Evolutionary conservation across 805 yeast genomes (phyloP), one percentile per base, ranked within the genome.

Genomic region (Candida manassasensis): DNA sequence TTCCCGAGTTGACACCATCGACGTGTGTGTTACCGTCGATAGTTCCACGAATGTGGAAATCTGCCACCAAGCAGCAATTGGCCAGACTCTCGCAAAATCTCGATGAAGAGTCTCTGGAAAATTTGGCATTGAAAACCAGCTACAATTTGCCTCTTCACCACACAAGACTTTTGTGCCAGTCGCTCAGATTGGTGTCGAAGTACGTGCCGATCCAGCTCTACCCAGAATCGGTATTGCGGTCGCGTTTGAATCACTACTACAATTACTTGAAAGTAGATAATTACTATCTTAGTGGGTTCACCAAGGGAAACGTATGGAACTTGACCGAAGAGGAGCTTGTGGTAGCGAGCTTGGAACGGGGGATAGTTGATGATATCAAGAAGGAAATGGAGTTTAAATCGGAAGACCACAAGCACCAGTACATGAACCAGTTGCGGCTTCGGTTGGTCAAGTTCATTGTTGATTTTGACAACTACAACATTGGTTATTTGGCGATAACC

Each of bases 1-100:
- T 76, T 33, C 84, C 84, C 0, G 73, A 71, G 41, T 48, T 78
- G 4, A 69, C 79, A 1, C 81, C 83, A 7, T 69, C 69, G 58
- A 77, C 81, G 8, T 78, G 83, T 51, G 59, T 73, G 7, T 58
- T 76, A 21, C 81, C 81, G 1, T 53, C 56, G 6, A 55, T 74
- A 16, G 45, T 64, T 24, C 68, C 72, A 27, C 61, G 53, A 36
- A 53, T 53, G 32, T 58, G 59, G 63, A 54, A 36, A 38, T 49
- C 42, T 1, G 41, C 43, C n/a, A 28, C 48, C 10, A 43, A 41
- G 15, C 32, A 28, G 2, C 34, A 39, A n/a, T 38, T 52, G 27
- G 41, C 13, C 27, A 46, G 19, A 5, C 43, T 44, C 13, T 22
- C 21, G 10, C 21, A 35, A 17, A 22, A 38, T 15, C 19, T 37